Evolutionary conservation across 140 eudicot species (phyloP), one percentile per base, ranked within the genome.

Genomic region (Oenanthe javanica): DNA sequence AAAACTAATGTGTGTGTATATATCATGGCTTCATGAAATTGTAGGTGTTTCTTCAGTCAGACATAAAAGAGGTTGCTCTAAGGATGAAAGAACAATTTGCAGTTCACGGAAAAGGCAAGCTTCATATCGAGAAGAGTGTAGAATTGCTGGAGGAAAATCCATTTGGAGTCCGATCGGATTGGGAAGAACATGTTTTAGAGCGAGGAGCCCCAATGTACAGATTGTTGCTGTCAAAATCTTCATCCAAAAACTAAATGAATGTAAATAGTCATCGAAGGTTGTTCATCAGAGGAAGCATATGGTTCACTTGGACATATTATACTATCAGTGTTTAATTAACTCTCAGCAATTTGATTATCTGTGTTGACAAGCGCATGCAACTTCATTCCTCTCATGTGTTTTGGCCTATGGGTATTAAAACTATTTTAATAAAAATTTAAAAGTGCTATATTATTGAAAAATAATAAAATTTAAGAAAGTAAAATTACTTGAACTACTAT

Each of bases 1-100:
- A 54, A 14, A 13, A 27, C 40, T 77, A 55, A 76, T 36, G 36
- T 23, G 79, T 45, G 18, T 73, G 45, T 77, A 61, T 72, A 55
- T 42, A 31, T 55, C 47, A 66, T 54, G 51, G 80, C 27, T 21
- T 82, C 52, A 66, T 76, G 82, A 73, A 79, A 78, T 76, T 82
- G 16, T 74, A 91, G 97, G 97, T 93, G 49, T 93, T 90, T 82
- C 92, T 93, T 71, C 97, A 93, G 86, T 93, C 98, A 36, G 97
- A 93, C 79, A 82, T 91, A 83, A 91, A 93, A 81, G 91, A 52
- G 36, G 96, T 93, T 36, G 94, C 93, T 76, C 18, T 83, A 86
- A 82, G 97, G 83, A 90, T 93, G 98, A 89, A 87, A 82, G 80
- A 87, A 52, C 86, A 93, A 49, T 91, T 93, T 83, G 50, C 87